Evolutionary conservation across 257 asterid species (phyloP), one percentile per base, ranked within the genome.

Genomic region (Hygrophila difformis): DNA sequence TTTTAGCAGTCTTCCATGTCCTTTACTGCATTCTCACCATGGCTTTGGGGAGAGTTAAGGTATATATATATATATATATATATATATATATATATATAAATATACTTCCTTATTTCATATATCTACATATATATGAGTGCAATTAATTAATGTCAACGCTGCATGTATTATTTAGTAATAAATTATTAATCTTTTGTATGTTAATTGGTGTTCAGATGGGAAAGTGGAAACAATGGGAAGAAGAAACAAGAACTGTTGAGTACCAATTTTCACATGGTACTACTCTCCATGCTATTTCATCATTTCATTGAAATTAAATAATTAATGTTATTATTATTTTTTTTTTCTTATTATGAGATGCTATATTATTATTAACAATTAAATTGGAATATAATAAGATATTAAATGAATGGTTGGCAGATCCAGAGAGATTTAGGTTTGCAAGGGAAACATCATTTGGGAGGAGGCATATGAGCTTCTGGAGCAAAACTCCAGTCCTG

Each of bases 361-460:
- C 31, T 26, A 26, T 26, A 3, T 3, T 26, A 26, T 3, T 26
- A 26, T 3, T 26, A 3, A 3, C 8, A 26, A 26, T 26, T 26
- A 26, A 0, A 26, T 26, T 26, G 31, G 8, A 5, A 26, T 21
- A n/a, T n/a, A n/a, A n/a, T n/a, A n/a, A n/a, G n/a, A n/a, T n/a
- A n/a, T n/a, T n/a, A n/a, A n/a, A n/a, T n/a, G n/a, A n/a, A n/a
- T n/a, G n/a, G n/a, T n/a, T n/a, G n/a, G 39, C 64, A 88, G 97
- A 88, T 69, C 97, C 97, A 0, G 95, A 88, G 55, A 77, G 97
- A 55, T 88, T 84, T 55, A 78, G 97, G 42, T 88, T 88, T 61
- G 93, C 97, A 0, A 81, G 93, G 62, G 95, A 88, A 28, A 88
- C 95, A 3, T 81, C 95, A 4, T 88, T 88, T 39, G 97, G 97